Evolutionary conservation across 2,329 filamentous ascomycete species (phyloP).

Genomic region (Parascedosporium putredinis): DNA sequence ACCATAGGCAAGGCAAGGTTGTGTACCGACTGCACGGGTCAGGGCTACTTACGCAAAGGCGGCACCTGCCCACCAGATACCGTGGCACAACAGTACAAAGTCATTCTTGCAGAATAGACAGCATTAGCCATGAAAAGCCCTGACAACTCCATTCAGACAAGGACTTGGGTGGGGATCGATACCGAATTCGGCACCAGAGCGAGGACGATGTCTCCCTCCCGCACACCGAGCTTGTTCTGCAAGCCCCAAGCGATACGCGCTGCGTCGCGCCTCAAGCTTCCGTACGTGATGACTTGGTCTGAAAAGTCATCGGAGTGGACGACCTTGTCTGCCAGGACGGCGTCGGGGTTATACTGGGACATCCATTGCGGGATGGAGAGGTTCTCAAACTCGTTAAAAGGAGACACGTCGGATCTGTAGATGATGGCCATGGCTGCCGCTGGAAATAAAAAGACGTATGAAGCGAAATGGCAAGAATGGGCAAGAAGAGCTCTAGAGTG

Average conservation of each 20-base stretch:
- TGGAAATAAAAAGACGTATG: neutral
- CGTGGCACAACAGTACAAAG: slow-evolving; percentile 1
- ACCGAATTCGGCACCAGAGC: slow-evolving; percentile 2
- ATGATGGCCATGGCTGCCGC: neutral
- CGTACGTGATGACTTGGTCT: neutral
- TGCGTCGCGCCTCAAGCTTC: neutral
- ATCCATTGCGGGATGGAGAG: slow-evolving; percentile 2
- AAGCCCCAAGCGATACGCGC: neutral
- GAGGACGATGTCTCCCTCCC: neutral
- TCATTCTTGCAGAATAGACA: too few relatives aligned
- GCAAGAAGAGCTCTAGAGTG: too few relatives aligned
- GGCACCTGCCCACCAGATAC: slow-evolving; percentile 1
- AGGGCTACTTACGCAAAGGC: neutral
- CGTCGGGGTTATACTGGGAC: slow-evolving; percentile 1
- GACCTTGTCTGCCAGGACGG: neutral
- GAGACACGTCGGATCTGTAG: neutral
- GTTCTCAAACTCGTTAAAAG: neutral
- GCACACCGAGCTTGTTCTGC: neutral
- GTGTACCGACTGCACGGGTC: too few relatives aligned
- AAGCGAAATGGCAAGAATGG: too few relatives aligned
- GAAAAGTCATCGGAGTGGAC: neutral
- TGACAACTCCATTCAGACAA: neutral
- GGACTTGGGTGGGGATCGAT: neutral
- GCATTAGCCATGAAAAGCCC: too few relatives aligned
- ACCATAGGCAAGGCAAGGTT: too few relatives aligned